A percentile compares a stretch with the other conserved stretches of the same genome.
Evolutionary conservation across 176 grass and related monocot genomes (phyloP).

Genomic region (Avena sativa): DNA sequence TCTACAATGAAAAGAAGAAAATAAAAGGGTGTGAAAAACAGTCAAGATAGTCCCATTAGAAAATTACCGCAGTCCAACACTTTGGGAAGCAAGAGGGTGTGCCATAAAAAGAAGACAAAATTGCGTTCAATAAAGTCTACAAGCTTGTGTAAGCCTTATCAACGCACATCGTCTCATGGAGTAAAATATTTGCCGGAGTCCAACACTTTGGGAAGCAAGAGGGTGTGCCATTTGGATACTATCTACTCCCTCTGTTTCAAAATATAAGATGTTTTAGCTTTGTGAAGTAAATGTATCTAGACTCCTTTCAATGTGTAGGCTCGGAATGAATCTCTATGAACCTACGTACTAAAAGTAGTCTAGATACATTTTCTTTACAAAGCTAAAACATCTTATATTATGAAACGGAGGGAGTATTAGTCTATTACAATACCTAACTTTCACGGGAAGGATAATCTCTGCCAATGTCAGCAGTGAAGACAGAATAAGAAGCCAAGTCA

Average conservation of each 20-base stretch:
- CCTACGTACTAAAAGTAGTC: too few species aligned
- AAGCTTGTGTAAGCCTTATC: background rate
- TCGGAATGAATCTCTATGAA: too few species aligned
- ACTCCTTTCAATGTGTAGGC: too few species aligned
- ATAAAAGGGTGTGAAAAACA: background rate
- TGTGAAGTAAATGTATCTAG: too few species aligned
- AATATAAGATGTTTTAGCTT: too few species aligned
- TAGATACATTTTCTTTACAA: too few species aligned
- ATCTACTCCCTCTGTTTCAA: background rate
- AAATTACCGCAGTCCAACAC: background rate
- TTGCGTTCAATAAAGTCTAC: constrained; percentile 12
- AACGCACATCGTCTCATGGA: background rate
- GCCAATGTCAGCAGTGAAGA: background rate
- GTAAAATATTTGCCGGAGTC: background rate
- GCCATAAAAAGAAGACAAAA: background rate
- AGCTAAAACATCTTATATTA: too few species aligned
- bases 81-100: background rate
- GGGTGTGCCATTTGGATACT: constrained; percentile 4
- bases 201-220: constrained; percentile 10
- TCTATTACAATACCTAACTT: background rate
- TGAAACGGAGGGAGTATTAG: too few species aligned
- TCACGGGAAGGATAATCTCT: background rate
- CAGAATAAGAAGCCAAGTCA: constrained; percentile 12
- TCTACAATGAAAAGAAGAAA: background rate
- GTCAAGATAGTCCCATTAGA: background rate